Evolutionary conservation across 1,284 basidiomycete genomes (phyloP).

Genomic region (Cutaneotrichosporon sp.): DNA sequence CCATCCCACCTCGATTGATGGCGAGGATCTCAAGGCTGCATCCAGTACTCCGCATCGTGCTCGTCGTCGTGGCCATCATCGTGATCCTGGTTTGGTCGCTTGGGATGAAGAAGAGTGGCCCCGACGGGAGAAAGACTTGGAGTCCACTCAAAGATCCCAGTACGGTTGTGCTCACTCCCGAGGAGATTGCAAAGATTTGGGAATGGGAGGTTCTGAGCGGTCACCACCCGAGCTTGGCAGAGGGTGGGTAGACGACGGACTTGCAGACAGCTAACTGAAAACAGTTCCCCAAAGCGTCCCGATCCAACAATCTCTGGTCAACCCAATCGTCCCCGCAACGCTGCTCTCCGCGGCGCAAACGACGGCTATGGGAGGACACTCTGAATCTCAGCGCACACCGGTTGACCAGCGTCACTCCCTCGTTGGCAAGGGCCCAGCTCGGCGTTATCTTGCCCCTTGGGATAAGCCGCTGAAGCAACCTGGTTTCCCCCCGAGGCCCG

Average conservation of each 20-base stretch:
- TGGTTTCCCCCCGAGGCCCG: conserved; percentile 67
- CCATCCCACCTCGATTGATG: conserved; percentile 58
- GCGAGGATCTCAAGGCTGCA: conserved; percentile 50
- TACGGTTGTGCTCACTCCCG: conserved; percentile 68
- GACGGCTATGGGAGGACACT: neutral
- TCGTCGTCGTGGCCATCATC: conserved; percentile 53
- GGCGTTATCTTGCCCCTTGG: conserved; percentile 72
- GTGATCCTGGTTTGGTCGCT: conserved; percentile 53
- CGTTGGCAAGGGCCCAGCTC: conserved; percentile 64
- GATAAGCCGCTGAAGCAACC: conserved; percentile 27
- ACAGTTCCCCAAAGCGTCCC: conserved; percentile 69
- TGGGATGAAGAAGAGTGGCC: conserved; percentile 53
- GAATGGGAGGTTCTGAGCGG: conserved; percentile 86
- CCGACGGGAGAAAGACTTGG: conserved; percentile 53
- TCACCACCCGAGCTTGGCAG: conserved; percentile 75
- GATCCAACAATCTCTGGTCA: conserved; percentile 57
- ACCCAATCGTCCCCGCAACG: conserved; percentile 59
- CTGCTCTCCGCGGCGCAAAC: neutral
- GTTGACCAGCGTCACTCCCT: conserved; percentile 40
- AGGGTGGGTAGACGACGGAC: conserved; percentile 68
- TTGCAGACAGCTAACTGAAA: neutral
- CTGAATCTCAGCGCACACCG: conserved; percentile 14
- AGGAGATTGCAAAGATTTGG: conserved; percentile 82
- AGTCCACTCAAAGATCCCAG: conserved; percentile 62
- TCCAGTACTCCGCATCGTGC: conserved; percentile 56